Conservation (phyloP, 1,139 yeast species). For the Insectozyma bohioensis region DNA sequence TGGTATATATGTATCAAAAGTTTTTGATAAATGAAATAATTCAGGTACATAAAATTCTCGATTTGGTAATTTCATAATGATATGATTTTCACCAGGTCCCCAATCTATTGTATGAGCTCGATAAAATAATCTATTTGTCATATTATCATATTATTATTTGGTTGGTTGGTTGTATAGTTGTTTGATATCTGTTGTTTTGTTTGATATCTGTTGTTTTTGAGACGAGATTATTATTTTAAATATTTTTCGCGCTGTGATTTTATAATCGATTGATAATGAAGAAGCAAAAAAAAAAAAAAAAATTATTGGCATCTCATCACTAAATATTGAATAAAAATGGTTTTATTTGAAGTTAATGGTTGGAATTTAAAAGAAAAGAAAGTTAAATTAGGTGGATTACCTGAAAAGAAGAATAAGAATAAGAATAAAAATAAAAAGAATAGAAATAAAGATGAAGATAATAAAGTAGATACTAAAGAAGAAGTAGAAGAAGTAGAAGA, state of each 20-base stretch:
- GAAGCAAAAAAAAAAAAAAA: no score
- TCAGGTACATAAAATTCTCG: slow-evolving; percentile 18
- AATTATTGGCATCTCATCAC: slow-evolving; percentile 3
- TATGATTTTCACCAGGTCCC: slow-evolving; percentile 19
- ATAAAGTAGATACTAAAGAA: slow-evolving; percentile 12
- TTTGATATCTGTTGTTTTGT: no score
- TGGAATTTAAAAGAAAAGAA: slow-evolving; percentile 67
- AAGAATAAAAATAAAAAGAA: slow-evolving; percentile 26
- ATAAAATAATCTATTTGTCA: no score
- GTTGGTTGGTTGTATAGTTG: no score
- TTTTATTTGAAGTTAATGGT: slow-evolving; percentile 76
- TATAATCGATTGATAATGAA: no score
- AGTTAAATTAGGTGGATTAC: slow-evolving; percentile 47
- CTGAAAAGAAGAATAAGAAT: slow-evolving; percentile 32
- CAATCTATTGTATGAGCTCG: slow-evolving; percentile 12
- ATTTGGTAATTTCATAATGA: slow-evolving; percentile 13
- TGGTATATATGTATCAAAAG: slow-evolving; percentile 14
- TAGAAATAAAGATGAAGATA: slow-evolving; percentile 15
- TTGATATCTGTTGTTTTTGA: no score
- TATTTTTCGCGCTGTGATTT: no score
- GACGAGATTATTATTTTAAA: no score
- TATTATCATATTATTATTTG: no score
- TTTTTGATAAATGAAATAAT: slow-evolving; percentile 18
- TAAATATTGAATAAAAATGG: slow-evolving; percentile 50
- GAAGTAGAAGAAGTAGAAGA: slow-evolving; percentile 9